Base-by-base conservation (phyloP, 2,329 filamentous ascomycete genomes). In the Ophiostoma piceae region DNA sequence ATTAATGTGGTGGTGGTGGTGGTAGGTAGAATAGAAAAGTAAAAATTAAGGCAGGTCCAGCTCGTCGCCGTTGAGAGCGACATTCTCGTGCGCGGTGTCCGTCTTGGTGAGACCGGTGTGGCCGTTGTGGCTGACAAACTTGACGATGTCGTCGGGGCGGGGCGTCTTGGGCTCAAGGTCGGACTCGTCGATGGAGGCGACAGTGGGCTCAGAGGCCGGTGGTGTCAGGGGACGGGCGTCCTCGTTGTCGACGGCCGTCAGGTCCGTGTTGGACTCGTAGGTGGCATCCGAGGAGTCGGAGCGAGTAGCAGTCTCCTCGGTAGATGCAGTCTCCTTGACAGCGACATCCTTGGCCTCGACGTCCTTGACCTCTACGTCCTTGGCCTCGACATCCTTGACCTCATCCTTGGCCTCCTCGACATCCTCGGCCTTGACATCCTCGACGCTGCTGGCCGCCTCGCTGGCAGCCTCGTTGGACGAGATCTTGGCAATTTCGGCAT, bases 141-240 rank as follows among this genome's bases (percentile, higher is more conserved):
- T 66, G 39, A 72, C 26, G 1, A 54, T 35, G 7, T 72, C 71
- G 2, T 73, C 72, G 6, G 69, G 67, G 4, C 70, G 70, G 0
- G 74, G 74, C 1, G 74, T 74, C 69, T 71, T 68, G 8, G 71
- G 73, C 51, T 74, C 73, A 0, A 47, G 37, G n/a, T 72, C 66
- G 2, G 70, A 74, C 35, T 72, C 73, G 60, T 75, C 73, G 41
- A 71, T 43, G 1, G 68, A 69, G 8, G 71, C 71, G 2, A 69
- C 67, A 11, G 71, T 71, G 2, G 65, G 64, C 32, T 72, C 73
- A 2, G 68, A 39, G 8, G 67, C 68, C 19, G 70, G 69, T 3
- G 67, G 67, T 1, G 70, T 64, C 29, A 22, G 66, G n/a, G 67
- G 57, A n/a, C 68, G 32, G 16, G 62, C 8, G 16, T 68, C 43